A percentile compares a stretch with the other conserved stretches of the same genome.
Evolutionary conservation across 345 rosid genomes (phyloP).

Genomic region (Mercurialis annua): DNA sequence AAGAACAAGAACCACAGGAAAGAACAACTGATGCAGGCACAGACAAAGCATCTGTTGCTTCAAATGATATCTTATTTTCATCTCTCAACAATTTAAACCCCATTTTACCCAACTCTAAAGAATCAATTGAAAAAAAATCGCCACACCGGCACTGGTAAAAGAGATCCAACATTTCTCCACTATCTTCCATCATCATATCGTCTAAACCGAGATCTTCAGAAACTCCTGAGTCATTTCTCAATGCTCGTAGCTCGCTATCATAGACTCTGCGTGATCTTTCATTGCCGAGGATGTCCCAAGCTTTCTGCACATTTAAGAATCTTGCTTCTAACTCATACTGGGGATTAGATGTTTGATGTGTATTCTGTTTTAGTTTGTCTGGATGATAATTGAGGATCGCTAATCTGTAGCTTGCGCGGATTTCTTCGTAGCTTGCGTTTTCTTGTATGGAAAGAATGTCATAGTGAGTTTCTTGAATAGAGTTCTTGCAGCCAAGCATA

Average conservation of each 20-base stretch:
- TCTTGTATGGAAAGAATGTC: slow-evolving; percentile 57
- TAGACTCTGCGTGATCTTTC: slow-evolving; percentile 50
- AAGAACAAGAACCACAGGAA: slow-evolving; percentile 91
- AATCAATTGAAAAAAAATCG: slow-evolving; percentile 70
- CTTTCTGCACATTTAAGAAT: slow-evolving; percentile 63
- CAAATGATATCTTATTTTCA: slow-evolving; percentile 29
- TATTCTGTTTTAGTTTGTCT: slow-evolving; percentile 44
- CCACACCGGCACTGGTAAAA: slow-evolving; percentile 75
- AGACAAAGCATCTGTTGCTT: slow-evolving; percentile 42
- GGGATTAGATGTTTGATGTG: slow-evolving; percentile 13
- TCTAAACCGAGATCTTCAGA: slow-evolving; percentile 61
- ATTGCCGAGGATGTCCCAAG: slow-evolving; percentile 72
- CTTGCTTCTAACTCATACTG: slow-evolving; percentile 33
- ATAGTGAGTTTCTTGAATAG: slow-evolving; percentile 51
- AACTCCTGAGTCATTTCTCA: slow-evolving; percentile 41
- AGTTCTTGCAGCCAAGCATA: slow-evolving; percentile 48
- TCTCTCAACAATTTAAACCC: slow-evolving; percentile 57
- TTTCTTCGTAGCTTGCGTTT: slow-evolving; percentile 70
- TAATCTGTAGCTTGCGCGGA: slow-evolving; percentile 59
- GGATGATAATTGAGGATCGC: slow-evolving; percentile 72
- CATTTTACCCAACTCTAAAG: slow-evolving; percentile 60
- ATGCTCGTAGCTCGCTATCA: slow-evolving; percentile 51
- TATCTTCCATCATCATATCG: slow-evolving; percentile 61
- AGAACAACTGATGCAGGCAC: slow-evolving; percentile 60
- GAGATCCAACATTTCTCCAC: slow-evolving; percentile 43